Base-by-base conservation (phyloP, 2,329 filamentous ascomycete species). In the Tolypocladium album region DNA sequence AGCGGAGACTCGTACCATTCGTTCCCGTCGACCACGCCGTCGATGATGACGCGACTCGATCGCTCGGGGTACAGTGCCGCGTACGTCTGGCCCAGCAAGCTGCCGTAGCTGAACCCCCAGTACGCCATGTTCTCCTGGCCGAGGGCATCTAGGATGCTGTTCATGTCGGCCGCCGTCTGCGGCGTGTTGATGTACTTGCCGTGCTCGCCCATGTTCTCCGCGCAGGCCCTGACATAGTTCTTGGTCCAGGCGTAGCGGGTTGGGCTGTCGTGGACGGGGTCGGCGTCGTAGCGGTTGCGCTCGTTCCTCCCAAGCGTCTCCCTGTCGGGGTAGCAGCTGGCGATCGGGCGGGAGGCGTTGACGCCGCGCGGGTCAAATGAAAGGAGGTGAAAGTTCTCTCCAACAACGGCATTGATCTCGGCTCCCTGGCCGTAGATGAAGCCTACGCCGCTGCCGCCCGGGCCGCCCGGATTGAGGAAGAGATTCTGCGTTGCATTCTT, bases 131-230 rank as follows among this genome's bases (percentile, higher is more conserved):
- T 63, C 53, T 72, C 57, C 34, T 70, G 63, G 3, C 71, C 72
- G 45, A 72, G 55, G 24, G 69, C 77, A 57, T 79, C 75, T 1
- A 81, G 67, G 36, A 81, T 79, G 15, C 68, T 74, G 62, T 79
- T 79, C 77, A 81, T 80, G 61, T 82, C 79, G 39, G 78, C 76
- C 12, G 77, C 79, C 0, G 77, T 78, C 64, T 80, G 78, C 0
- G 78, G 78, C 0, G 79, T 81, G 60, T 80, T 79, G 61, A 80
- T 68, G 61, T 80, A 79, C 9, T 63, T 63, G 3, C 73, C 76
- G 61, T 79, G 67, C 56, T 78, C 76, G 0, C 76, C 77, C 71
- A 75, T 76, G 1, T 68, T 77, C 13, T 81, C 77, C 5, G 65
- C 61, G 56, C 78, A 80, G 0, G 75, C 73, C 13, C 67, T 68